phyloP scores from a whole-genome alignment of 2,329 filamentous ascomycete species.

The Aspergillus fructus region DNA sequence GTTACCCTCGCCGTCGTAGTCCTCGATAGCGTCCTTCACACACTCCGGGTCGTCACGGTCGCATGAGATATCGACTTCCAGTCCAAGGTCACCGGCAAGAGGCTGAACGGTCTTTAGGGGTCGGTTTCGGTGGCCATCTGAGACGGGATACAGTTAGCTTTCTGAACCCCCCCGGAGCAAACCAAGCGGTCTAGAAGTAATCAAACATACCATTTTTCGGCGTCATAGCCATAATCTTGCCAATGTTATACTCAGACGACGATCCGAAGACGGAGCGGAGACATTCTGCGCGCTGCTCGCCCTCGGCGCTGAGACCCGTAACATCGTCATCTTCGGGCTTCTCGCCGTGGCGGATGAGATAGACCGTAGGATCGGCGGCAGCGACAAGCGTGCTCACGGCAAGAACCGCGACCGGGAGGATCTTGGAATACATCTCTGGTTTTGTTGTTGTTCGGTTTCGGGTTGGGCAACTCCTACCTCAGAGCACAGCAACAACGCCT shows the following conservation, averaged over 20 bases:
- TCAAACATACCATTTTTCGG: constrained; percentile 44
- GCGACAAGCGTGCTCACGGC: constrained; percentile 17
- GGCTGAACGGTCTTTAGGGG: constrained; percentile 60
- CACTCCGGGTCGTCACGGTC: constrained; percentile 57
- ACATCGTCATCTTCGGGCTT: constrained; percentile 50
- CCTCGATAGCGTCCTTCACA: constrained; percentile 51
- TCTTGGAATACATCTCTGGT: constrained; percentile 7
- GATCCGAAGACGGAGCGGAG: constrained; percentile 57
- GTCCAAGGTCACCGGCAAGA: constrained; percentile 55
- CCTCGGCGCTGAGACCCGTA: constrained; percentile 52
- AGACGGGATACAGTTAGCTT: neutral
- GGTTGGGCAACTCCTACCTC: too few species aligned
- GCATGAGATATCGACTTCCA: constrained; percentile 57
- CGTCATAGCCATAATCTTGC: constrained; percentile 58
- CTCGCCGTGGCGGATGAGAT: constrained; percentile 65
- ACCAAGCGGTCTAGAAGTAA: too few species aligned
- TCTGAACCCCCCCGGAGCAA: too few species aligned
- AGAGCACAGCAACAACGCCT: too few species aligned
- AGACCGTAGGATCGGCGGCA: constrained; percentile 51
- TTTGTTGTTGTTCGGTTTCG: neutral
- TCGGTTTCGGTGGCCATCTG: constrained; percentile 52
- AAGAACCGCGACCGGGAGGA: constrained; percentile 11
- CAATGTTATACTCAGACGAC: constrained; percentile 55
- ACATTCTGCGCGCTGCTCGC: constrained; percentile 59
- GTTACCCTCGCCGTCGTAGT: constrained; percentile 53